phyloP scores from a whole-genome alignment of 805 yeast species.

The Candida ulmi region DNA sequence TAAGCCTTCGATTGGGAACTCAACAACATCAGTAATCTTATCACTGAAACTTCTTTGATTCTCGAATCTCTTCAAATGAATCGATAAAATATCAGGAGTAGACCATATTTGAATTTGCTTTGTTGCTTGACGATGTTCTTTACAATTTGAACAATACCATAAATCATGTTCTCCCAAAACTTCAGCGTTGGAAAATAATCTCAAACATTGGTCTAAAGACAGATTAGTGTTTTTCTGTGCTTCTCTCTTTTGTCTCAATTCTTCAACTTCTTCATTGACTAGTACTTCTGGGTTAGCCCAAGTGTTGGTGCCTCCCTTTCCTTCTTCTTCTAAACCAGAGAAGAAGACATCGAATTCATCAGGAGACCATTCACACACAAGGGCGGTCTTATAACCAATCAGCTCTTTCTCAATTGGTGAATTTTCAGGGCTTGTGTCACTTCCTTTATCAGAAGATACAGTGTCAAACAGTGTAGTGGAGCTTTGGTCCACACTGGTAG shows the following conservation, averaged over 20 bases:
- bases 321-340: constrained; percentile 38
- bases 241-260: constrained; percentile 29
- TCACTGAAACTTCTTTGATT: constrained; percentile 81
- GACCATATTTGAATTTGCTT: constrained; percentile 90
- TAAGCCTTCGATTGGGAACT: constrained; percentile 80
- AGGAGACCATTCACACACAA: constrained; percentile 66
- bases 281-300: constrained; percentile 50
- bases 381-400: constrained; percentile 30
- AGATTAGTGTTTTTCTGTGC: constrained; percentile 34
- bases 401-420: constrained; percentile 6
- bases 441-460: too few species aligned
- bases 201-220: constrained; percentile 68
- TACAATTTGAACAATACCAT: constrained; percentile 91
- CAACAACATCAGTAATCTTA: constrained; percentile 78
- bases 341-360: constrained; percentile 47
- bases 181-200: constrained; percentile 73
- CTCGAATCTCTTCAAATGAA: constrained; percentile 87
- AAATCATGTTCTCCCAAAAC: constrained; percentile 81
- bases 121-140: constrained; percentile 85
- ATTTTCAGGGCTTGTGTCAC: neutral
- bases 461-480: too few species aligned
- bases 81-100: constrained; percentile 85
- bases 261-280: constrained; percentile 50
- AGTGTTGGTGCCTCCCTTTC: constrained; percentile 42
- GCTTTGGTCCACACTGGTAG: too few species aligned